phyloP scores from a whole-genome alignment of 805 yeast species.

The Dipodascopsis tothii region DNA sequence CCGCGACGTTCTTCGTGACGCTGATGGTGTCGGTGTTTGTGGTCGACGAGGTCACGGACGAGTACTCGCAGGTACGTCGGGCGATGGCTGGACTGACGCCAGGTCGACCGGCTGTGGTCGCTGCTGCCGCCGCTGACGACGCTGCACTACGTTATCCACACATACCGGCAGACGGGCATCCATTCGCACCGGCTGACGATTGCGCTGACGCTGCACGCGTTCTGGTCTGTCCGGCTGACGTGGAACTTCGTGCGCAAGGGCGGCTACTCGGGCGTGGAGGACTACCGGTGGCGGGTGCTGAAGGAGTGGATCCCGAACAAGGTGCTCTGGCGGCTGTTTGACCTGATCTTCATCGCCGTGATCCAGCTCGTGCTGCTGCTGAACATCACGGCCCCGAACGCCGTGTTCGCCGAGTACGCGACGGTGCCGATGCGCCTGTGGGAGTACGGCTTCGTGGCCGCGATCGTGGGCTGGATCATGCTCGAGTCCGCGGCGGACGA shows the following conservation, averaged over 20 bases:
- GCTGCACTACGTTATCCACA: slow-evolving; percentile 6
- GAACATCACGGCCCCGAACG: slow-evolving; percentile 14
- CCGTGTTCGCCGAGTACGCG: slow-evolving; percentile 1
- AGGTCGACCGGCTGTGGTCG: slow-evolving; percentile 20
- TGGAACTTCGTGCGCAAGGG: slow-evolving; percentile 21
- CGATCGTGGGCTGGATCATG: slow-evolving; percentile 5
- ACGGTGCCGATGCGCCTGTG: not conserved
- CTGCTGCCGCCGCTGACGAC: slow-evolving; percentile 13
- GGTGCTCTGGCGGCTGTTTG: slow-evolving; percentile 8
- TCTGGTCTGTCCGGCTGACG: slow-evolving; percentile 17
- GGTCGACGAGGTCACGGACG: slow-evolving; percentile 7
- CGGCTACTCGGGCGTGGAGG: slow-evolving; percentile 18
- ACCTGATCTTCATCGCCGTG: slow-evolving; percentile 8
- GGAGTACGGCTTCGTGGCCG: slow-evolving; percentile 6
- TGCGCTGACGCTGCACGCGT: not conserved
- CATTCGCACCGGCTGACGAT: slow-evolving; percentile 4
- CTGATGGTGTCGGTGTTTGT: slow-evolving; percentile 8
- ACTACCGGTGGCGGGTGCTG: slow-evolving; percentile 17
- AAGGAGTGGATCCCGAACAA: slow-evolving; percentile 6
- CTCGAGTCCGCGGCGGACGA: slow-evolving; percentile 14
- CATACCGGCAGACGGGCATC: slow-evolving; percentile 3
- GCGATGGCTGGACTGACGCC: not conserved
- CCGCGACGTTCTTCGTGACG: slow-evolving; percentile 6
- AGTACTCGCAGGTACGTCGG: slow-evolving; percentile 15
- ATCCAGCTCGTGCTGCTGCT: slow-evolving; percentile 13